phyloP scores from a whole-genome alignment of 805 yeast genomes.

The Hanseniaspora thailandica region DNA sequence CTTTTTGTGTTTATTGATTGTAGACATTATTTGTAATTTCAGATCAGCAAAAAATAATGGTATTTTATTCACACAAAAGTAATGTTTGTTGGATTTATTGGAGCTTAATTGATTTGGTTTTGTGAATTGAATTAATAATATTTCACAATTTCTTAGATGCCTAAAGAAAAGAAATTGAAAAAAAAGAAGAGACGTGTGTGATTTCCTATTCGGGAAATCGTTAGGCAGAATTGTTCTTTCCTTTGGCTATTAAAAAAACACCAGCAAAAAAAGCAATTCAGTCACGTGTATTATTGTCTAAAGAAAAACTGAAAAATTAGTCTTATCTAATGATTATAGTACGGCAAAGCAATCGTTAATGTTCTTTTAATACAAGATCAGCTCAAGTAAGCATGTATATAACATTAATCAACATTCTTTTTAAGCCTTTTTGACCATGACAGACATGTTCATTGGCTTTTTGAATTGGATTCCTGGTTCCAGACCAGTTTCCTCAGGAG shows the following conservation, averaged over 20 bases:
- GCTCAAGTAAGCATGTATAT: background rate
- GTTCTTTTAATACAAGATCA: background rate
- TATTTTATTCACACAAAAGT: too few relatives aligned
- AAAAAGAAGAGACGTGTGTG: background rate
- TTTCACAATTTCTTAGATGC: too few relatives aligned
- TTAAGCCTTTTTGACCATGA: constrained; percentile 14
- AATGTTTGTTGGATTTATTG: background rate
- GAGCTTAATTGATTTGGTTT: too few relatives aligned
- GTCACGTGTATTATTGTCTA: background rate
- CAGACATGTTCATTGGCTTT: constrained; percentile 33
- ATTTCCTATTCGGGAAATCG: background rate
- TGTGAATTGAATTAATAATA: too few relatives aligned
- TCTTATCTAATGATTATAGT: too few relatives aligned
- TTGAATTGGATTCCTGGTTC: constrained; percentile 33
- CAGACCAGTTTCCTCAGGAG: constrained; percentile 21
- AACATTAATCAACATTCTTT: background rate
- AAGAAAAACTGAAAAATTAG: too few relatives aligned
- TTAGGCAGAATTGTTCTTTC: background rate
- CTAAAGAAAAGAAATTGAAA: background rate
- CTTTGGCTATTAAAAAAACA: background rate
- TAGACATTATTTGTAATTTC: background rate
- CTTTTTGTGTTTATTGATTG: constrained; percentile 1
- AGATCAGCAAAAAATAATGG: background rate
- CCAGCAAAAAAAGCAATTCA: constrained; percentile 6
- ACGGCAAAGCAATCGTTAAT: too few relatives aligned